Evolutionary conservation across 345 rosid species (phyloP), one percentile per base, ranked within the genome.

Genomic region (Conringia planisiliqua): DNA sequence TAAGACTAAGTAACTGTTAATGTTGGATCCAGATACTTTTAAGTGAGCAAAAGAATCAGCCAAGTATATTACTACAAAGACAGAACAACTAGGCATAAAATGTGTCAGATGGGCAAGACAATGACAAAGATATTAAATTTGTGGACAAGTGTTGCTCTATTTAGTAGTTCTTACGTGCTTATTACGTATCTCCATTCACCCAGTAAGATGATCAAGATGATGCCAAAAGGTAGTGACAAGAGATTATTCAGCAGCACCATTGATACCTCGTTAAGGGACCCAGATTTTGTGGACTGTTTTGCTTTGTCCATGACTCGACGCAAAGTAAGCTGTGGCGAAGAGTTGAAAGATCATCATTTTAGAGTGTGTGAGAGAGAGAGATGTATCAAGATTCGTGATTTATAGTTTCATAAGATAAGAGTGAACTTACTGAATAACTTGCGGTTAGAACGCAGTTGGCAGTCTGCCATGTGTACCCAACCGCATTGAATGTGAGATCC

Each of bases 171-270:
- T 86, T 86, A 94, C 97, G 63, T 77, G 50, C 73, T 91, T 18
- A 83, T 81, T 66, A 91, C 83, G 75, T 94, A 90, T 75, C 84
- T 80, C 95, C 89, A 88, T 85, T 94, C 98, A 4, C 80, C 86
- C 13, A 87, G 85, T 43, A 87, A 50, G 62, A 91, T 56, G 70
- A 91, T 85, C 84, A 85, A 76, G 75, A 86, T 58, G 76, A 88
- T 68, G 42, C 84, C 98, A 17, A 87, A 87, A 65, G 97, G 98
- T 18, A 94, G 73, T 60, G 97, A 94, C 66, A 91, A 52, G 60
- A 91, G 72, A 81, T 94, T 94, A 73, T 94, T 94, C 62, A 94
- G 89, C 69, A 94, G 76, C 86, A 94, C 98, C 98, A 94, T 91
- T 59, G 98, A 87, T 33, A 90, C 79, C 70, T 90, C 97, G 70